Conservation (phyloP, 805 yeast species). For the Sungouiella blattae region DNA sequence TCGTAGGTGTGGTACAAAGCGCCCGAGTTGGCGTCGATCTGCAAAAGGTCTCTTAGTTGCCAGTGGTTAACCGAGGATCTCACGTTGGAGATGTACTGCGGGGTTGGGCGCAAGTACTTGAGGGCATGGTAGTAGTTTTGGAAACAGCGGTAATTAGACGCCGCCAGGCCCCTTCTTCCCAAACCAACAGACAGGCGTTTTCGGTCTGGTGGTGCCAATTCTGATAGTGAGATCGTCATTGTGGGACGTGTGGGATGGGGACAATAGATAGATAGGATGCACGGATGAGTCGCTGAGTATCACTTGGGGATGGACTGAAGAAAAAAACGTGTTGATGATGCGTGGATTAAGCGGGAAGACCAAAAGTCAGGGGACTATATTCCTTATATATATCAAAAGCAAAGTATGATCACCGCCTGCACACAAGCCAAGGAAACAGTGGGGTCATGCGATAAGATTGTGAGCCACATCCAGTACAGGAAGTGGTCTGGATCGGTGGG, state of each 20-base stretch:
- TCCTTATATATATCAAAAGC: too few relatives aligned
- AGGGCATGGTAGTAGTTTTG: conserved; percentile 42
- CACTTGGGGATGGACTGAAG: too few relatives aligned
- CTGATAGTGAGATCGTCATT: conserved; percentile 1
- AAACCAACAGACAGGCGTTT: too few relatives aligned
- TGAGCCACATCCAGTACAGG: too few relatives aligned
- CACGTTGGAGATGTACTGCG: conserved; percentile 30
- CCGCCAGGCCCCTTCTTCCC: neutral
- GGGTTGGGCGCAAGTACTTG: conserved; percentile 34
- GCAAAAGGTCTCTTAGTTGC: conserved; percentile 77
- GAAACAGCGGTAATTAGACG: conserved; percentile 27
- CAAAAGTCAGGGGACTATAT: too few relatives aligned
- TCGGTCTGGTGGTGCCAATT: neutral
- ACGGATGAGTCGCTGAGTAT: too few relatives aligned
- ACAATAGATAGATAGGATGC: too few relatives aligned
- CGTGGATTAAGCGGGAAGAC: too few relatives aligned
- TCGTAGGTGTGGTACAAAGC: conserved; percentile 58
- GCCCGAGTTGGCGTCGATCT: conserved; percentile 42
- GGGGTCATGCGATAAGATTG: conserved; percentile 4
- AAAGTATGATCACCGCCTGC: too few relatives aligned
- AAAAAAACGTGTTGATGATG: too few relatives aligned
- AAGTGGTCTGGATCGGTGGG: too few relatives aligned
- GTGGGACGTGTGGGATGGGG: too few relatives aligned
- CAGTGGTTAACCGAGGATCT: conserved; percentile 51
- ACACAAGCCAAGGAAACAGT: neutral